These are phyloP conservation scores for Alternaria longipes DNA, from an alignment of 2,329 filamentous ascomycete genomes.

Conservation along the genomic window DNA sequence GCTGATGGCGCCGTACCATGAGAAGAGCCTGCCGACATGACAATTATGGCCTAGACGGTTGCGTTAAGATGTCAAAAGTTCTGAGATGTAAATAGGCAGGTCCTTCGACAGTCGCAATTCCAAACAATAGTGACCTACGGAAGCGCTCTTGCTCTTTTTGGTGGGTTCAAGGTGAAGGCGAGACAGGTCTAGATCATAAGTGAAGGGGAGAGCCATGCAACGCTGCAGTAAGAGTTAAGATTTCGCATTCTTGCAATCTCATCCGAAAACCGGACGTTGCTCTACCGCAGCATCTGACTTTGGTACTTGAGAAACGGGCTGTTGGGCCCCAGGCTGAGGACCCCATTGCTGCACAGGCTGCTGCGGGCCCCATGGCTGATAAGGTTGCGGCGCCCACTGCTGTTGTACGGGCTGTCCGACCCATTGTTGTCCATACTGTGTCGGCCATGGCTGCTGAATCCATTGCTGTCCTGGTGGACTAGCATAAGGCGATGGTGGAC, in stretches of 20 bases:
- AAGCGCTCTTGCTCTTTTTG: neutral
- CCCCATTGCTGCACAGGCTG: slow-evolving; percentile 4
- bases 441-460: slow-evolving; percentile 1
- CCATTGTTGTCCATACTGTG: slow-evolving; percentile 17
- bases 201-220: neutral
- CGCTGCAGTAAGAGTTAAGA: neutral
- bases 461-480: slow-evolving; percentile 4
- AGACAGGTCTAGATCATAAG: neutral
- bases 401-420: slow-evolving; percentile 11
- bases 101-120: neutral
- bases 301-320: slow-evolving; percentile 1
- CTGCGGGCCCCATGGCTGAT: slow-evolving; percentile 11
- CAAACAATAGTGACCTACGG: neutral
- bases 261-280: slow-evolving; percentile 11
- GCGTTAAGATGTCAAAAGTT: neutral
- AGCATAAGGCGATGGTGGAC: slow-evolving; percentile 3
- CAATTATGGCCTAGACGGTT: neutral
- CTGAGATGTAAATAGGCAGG: neutral
- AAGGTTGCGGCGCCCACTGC: slow-evolving; percentile 20
- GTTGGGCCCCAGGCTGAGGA: neutral
- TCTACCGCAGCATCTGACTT: slow-evolving; percentile 11
- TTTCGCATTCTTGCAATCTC: neutral
- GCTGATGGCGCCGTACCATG: neutral
- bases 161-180: neutral
- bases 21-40: slow-evolving; percentile 1